These are phyloP conservation scores for Antrodiella citrinella DNA, from an alignment of 768 basidiomycete genomes.

Conservation along the genomic window DNA sequence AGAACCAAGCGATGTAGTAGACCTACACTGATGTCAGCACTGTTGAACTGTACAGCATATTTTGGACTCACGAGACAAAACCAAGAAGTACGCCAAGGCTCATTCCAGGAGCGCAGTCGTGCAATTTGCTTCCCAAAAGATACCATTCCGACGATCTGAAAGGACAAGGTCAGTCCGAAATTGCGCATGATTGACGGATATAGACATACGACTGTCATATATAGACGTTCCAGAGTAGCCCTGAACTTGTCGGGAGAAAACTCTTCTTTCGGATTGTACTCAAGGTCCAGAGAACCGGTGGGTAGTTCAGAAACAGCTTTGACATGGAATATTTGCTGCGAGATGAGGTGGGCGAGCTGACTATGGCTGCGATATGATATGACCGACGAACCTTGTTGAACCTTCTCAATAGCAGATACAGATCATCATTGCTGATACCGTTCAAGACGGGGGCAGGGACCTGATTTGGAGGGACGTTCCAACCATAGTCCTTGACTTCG, in stretches of 20 bases:
- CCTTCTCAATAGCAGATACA: constrained; percentile 29
- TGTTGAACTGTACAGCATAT: neutral
- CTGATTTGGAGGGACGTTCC: constrained; percentile 13
- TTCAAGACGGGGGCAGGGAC: constrained; percentile 23
- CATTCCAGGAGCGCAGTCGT: constrained; percentile 33
- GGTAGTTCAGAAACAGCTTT: constrained; percentile 22
- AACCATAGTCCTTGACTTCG: constrained; percentile 20
- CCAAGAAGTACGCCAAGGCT: constrained; percentile 24
- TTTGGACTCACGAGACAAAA: constrained; percentile 19
- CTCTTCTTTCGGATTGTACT: constrained; percentile 29
- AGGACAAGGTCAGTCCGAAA: neutral
- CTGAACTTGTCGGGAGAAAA: constrained; percentile 36
- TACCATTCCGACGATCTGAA: constrained; percentile 24
- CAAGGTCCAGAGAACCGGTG: constrained; percentile 30
- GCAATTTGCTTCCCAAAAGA: constrained; percentile 28
- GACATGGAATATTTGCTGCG: constrained; percentile 32
- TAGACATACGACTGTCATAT: constrained; percentile 27
- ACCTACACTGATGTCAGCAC: constrained; percentile 6
- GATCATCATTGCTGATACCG: constrained; percentile 31
- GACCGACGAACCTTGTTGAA: constrained; percentile 31
- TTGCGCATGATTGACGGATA: neutral
- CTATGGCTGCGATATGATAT: neutral
- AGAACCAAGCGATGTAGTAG: constrained; percentile 32
- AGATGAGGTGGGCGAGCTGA: neutral
- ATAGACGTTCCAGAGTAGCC: constrained; percentile 32